Percentiles rank a stretch among this genome's conserved stretches.
Conservation (phyloP, 257 asterid genomes). For the Solanum piurae region DNA sequence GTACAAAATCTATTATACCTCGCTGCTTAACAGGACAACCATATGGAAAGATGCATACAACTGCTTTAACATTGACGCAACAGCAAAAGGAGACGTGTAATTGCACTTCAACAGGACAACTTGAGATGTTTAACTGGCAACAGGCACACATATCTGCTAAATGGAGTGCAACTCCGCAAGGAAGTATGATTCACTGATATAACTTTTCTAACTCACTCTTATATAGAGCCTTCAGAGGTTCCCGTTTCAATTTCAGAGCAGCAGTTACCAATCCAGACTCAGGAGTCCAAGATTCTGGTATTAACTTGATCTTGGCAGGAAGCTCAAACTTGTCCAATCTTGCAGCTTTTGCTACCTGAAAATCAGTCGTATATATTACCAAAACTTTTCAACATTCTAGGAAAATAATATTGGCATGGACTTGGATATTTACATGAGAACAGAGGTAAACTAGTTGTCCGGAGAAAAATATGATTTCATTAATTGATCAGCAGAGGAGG, state of each 20-base stretch:
- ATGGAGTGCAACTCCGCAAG: not conserved
- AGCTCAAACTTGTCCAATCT: slow-evolving; percentile 70
- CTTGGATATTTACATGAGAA: not conserved
- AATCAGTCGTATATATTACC: not conserved
- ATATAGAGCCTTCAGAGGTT: slow-evolving; percentile 54
- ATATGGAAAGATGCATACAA: not conserved
- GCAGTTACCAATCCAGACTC: slow-evolving; percentile 90
- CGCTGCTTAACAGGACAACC: not conserved
- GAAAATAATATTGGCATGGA: not conserved
- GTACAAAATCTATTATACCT: not conserved
- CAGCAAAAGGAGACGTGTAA: not conserved
- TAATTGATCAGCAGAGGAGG: not conserved
- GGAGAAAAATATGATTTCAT: not conserved
- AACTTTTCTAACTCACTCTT: slow-evolving; percentile 50
- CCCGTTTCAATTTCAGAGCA: slow-evolving; percentile 82
- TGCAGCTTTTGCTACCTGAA: slow-evolving; percentile 59
- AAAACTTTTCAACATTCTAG: not conserved
- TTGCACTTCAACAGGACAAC: not conserved
- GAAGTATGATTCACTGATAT: slow-evolving; percentile 32
- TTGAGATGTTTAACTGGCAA: not conserved
- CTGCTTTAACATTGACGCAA: not conserved
- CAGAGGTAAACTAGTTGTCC: not conserved
- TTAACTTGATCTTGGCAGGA: slow-evolving; percentile 68
- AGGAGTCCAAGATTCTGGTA: slow-evolving; percentile 92
- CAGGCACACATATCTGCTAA: not conserved